A percentile compares a stretch with the other conserved stretches of the same genome.
These are phyloP conservation scores for Castanea mollissima DNA, from an alignment of 306 rosid genomes.

Conservation along the genomic window DNA sequence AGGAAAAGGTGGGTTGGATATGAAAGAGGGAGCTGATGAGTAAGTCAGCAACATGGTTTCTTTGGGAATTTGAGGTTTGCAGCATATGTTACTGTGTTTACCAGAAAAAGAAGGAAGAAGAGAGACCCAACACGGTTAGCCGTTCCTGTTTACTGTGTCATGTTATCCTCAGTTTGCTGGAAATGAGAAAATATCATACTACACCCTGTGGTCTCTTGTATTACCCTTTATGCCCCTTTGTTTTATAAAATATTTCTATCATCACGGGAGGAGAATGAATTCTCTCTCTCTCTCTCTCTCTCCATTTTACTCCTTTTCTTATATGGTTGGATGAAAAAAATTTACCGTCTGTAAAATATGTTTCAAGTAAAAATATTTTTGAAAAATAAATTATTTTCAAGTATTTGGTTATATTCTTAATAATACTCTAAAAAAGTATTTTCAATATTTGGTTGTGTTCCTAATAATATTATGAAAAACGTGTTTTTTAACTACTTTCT, in stretches of 20 bases:
- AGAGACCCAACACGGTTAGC: not conserved
- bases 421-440: too few relatives aligned
- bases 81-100: conserved; percentile 3
- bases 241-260: not conserved
- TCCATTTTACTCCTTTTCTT: too few relatives aligned
- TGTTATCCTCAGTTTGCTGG: conserved; percentile 25
- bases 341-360: too few relatives aligned
- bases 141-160: not conserved
- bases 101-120: not conserved
- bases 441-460: too few relatives aligned
- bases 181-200: not conserved
- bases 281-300: too few relatives aligned
- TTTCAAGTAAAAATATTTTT: too few relatives aligned
- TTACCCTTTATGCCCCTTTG: not conserved
- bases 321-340: too few relatives aligned
- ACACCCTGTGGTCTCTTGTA: not conserved
- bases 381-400: too few relatives aligned
- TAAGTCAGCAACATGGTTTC: conserved; percentile 39
- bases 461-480: too few relatives aligned
- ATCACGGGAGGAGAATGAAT: not conserved
- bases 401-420: too few relatives aligned
- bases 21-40: conserved; percentile 31
- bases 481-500: too few relatives aligned
- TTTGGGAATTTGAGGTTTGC: not conserved
- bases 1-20: conserved; percentile 31